Evolutionary conservation across 148 eudicot genomes (phyloP).

Genomic region (Persicaria tinctoria): DNA sequence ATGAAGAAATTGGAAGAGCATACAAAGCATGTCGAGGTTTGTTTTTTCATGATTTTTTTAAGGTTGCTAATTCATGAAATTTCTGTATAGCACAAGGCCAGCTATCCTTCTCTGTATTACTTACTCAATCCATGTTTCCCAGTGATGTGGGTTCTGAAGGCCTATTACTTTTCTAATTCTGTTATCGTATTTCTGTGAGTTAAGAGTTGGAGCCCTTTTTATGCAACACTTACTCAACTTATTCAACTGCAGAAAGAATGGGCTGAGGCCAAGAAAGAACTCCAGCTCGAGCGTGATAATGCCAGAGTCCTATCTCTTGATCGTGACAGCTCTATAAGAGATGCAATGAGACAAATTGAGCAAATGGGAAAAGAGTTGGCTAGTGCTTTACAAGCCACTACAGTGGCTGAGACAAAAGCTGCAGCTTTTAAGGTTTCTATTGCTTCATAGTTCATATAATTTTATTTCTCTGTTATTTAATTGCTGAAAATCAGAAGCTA

Average conservation of each 20-base stretch:
- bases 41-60: not conserved
- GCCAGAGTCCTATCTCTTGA: slow-evolving; percentile 52
- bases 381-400: slow-evolving; percentile 50
- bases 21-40: slow-evolving; percentile 57
- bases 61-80: not conserved
- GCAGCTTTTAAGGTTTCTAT: slow-evolving; percentile 56
- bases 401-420: slow-evolving; percentile 78
- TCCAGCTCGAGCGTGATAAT: slow-evolving; percentile 60
- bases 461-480: not conserved
- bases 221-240: not conserved
- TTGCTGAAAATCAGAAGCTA: not conserved
- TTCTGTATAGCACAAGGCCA: not conserved
- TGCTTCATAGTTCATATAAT: not conserved
- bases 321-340: slow-evolving; percentile 51
- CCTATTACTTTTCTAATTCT: not conserved
- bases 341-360: slow-evolving; percentile 70
- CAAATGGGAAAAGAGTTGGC: slow-evolving; percentile 64
- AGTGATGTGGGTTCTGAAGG: not conserved
- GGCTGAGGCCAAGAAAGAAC: slow-evolving; percentile 91
- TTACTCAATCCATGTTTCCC: not conserved
- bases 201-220: not conserved
- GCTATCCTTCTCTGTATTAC: not conserved
- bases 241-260: slow-evolving; percentile 52
- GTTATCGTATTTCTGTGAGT: not conserved
- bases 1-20: slow-evolving; percentile 74